Base-by-base conservation (phyloP, 2,329 filamentous ascomycete genomes). In the Nakataea oryzae region DNA sequence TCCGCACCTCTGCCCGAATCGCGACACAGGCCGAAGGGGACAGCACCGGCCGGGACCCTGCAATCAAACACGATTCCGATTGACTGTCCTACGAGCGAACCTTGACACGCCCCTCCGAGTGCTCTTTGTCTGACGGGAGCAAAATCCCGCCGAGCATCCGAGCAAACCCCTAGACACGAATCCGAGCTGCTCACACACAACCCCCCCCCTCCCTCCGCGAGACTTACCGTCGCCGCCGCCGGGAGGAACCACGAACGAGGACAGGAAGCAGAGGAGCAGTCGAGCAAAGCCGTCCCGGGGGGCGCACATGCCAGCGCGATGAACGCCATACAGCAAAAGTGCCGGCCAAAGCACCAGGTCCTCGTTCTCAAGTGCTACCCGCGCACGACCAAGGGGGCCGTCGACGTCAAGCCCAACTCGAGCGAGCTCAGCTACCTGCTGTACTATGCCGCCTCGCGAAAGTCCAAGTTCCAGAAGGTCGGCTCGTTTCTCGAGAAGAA, bases 321-420 rank as follows among this genome's bases (percentile, higher is more conserved):
- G 86, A 81, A 88, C 71, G 80, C 85, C 71, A 79, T 88, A 66
- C 80, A 85, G 75, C 81, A 87, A 70, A 86, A 81, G 75, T 87
- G 85, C 75, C 91, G 93, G 64, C 93, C 95, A 30, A 97, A 97
- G 80, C 95, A 99, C 78, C 93, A 97, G 82, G 90, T 97, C 69
- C 81, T 97, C 65, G 88, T 97, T 67, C 84, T 97, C 67, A 97
- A 96, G 79, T 97, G 93, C 80, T 99, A 97, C 75, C 95, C 95
- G 54, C 89, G 89, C 68, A 93, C 90, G 66, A 90, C 90, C 67
- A 97, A 97, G 78, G 91, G 91, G 60, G 88, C 90, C 65, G 89
- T 93, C 72, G 91, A 96, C 70, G 91, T 96, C 71, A 96, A 93
- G 77, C 93, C 95, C 57, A 97, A 97, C 76, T 91, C 91, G 67